These are phyloP conservation scores for Pascua guehoae DNA, from an alignment of 1,284 basidiomycete genomes.

Conservation along the genomic window DNA sequence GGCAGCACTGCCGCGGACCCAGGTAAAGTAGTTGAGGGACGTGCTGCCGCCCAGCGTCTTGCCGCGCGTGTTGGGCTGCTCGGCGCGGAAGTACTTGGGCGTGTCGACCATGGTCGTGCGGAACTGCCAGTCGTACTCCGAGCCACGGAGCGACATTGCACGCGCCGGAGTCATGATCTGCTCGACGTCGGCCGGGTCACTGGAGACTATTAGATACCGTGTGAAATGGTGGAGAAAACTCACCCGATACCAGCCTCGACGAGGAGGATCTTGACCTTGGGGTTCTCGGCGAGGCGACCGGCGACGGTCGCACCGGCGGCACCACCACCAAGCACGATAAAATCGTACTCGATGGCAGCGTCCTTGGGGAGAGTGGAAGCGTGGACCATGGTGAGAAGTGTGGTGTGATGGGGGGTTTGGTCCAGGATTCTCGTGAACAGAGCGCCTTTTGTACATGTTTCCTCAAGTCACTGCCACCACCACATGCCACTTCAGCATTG, in stretches of 20 bases:
- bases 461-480: not conserved
- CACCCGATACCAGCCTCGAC: conserved; percentile 10
- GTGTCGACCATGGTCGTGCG: conserved; percentile 11
- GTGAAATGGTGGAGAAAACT: conserved; percentile 12
- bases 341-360: conserved; percentile 44
- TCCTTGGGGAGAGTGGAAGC: not conserved
- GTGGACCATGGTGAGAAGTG: not conserved
- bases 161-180: conserved; percentile 56
- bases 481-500: no score
- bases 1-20: conserved; percentile 56
- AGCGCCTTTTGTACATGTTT: not conserved
- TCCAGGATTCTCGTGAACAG: not conserved
- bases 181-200: conserved; percentile 14
- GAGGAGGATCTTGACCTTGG: conserved; percentile 53
- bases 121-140: conserved; percentile 10
- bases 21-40: conserved; percentile 60
- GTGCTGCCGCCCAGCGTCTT: conserved; percentile 61
- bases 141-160: conserved; percentile 49
- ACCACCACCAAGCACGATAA: conserved; percentile 60
- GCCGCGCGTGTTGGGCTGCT: conserved; percentile 44
- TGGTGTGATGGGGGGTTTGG: no score
- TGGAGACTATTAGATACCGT: conserved; percentile 27
- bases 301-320: conserved; percentile 59
- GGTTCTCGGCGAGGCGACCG: conserved; percentile 56
- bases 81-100: conserved; percentile 6